Conservation (phyloP, 1,139 yeast species). For the Diutina neorugosa region DNA sequence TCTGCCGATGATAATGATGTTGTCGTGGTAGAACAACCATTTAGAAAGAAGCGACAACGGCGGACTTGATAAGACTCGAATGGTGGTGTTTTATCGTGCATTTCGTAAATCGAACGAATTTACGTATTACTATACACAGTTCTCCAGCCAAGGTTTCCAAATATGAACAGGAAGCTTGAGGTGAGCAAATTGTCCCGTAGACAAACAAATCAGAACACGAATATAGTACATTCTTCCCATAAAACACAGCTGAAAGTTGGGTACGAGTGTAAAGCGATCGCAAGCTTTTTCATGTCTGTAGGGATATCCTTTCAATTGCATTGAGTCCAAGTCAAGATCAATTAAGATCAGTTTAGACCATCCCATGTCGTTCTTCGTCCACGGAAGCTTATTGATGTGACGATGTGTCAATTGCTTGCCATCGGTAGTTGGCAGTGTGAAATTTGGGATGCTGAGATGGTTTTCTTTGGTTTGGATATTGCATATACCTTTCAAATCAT, state of each 20-base stretch:
- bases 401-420: background rate
- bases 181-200: background rate
- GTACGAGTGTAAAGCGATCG: background rate
- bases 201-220: background rate
- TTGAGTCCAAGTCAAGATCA: background rate
- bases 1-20: background rate
- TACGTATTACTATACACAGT: background rate
- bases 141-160: background rate
- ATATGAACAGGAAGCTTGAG: background rate
- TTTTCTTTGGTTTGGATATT: background rate
- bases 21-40: background rate
- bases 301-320: conserved; percentile 3
- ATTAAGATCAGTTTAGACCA: background rate
- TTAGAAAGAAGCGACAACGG: background rate
- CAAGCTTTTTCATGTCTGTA: background rate
- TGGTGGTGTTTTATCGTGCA: background rate
- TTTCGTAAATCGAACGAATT: background rate
- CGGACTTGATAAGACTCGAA: background rate
- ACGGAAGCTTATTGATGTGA: background rate
- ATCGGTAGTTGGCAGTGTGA: background rate
- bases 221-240: conserved; percentile 1
- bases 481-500: conserved; percentile 14
- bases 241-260: background rate
- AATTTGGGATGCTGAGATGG: background rate
- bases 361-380: background rate